These are phyloP conservation scores for Saksenaea oblongispora DNA, from an alignment of 371 early-diverging fungal genomes.

Conservation along the genomic window DNA sequence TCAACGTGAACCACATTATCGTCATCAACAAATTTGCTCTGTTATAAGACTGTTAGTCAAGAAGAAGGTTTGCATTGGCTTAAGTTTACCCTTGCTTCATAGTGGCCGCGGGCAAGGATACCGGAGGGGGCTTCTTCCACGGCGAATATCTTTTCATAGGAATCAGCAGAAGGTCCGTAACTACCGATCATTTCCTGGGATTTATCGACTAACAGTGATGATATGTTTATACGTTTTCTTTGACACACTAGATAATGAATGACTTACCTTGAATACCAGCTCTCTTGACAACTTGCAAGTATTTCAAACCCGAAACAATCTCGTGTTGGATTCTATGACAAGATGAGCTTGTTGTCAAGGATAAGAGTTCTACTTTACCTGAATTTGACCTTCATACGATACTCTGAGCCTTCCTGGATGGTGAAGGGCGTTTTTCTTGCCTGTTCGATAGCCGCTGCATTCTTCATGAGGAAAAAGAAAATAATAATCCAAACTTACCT, in stretches of 20 bases:
- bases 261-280: constrained; percentile 63
- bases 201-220: constrained; percentile 70
- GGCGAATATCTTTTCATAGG: constrained; percentile 81
- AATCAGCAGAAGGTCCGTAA: constrained; percentile 77
- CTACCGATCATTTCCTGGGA: constrained; percentile 93
- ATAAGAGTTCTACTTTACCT: constrained; percentile 29
- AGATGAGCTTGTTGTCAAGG: too few relatives aligned
- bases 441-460: constrained; percentile 44
- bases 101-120: constrained; percentile 85
- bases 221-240: too few relatives aligned
- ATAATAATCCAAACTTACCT: constrained; percentile 36
- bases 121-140: constrained; percentile 87
- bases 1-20: constrained; percentile 54
- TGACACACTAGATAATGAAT: too few relatives aligned
- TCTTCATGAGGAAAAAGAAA: background rate
- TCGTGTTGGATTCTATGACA: constrained; percentile 80
- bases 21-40: constrained; percentile 58
- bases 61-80: background rate
- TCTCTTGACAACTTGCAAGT: constrained; percentile 89
- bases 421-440: constrained; percentile 73
- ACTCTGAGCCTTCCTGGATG: constrained; percentile 93
- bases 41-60: background rate
- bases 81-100: constrained; percentile 65
- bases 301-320: constrained; percentile 91
- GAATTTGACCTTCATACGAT: constrained; percentile 87